Conservation (phyloP, 768 basidiomycete species). For the Naganishia antarctica region DNA sequence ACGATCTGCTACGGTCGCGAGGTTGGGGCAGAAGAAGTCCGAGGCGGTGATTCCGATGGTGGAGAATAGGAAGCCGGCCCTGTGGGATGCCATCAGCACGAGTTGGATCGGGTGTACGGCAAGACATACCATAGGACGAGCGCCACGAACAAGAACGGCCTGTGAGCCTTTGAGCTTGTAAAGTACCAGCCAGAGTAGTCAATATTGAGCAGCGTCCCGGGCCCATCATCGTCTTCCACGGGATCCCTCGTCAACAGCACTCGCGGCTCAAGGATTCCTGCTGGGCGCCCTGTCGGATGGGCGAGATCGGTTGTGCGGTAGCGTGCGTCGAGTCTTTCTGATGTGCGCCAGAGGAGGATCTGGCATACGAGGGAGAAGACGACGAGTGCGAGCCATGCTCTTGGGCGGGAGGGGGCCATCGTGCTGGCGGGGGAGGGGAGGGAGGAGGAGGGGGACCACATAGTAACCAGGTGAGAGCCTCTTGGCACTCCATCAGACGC, state of each 20-base stretch:
- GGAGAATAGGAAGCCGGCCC: slow-evolving; percentile 73
- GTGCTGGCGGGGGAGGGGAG: neutral
- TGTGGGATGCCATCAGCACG: neutral
- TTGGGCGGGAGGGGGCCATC: neutral
- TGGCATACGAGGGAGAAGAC: slow-evolving; percentile 12
- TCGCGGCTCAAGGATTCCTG: too few relatives aligned
- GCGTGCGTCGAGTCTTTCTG: neutral
- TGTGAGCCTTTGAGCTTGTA: slow-evolving; percentile 7
- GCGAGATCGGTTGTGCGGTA: neutral
- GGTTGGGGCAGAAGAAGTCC: slow-evolving; percentile 96
- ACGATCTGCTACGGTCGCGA: slow-evolving; percentile 77
- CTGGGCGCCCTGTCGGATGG: too few relatives aligned
- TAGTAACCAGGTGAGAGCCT: too few relatives aligned
- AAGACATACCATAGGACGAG: slow-evolving; percentile 8
- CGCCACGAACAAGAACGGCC: slow-evolving; percentile 7
- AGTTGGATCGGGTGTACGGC: neutral
- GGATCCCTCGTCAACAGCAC: too few relatives aligned
- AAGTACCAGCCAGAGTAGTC: slow-evolving; percentile 17
- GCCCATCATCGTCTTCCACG: neutral
- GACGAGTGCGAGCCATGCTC: slow-evolving; percentile 5
- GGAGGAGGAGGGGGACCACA: too few relatives aligned
- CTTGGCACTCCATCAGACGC: too few relatives aligned
- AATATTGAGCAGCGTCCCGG: slow-evolving; percentile 13
- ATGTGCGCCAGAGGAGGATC: slow-evolving; percentile 14
- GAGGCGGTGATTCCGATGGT: slow-evolving; percentile 91